Percentiles rank a stretch among this genome's conserved stretches.
Conservation (phyloP, 2,329 filamentous ascomycete genomes). For the Rhytidhysteron rufulum region DNA sequence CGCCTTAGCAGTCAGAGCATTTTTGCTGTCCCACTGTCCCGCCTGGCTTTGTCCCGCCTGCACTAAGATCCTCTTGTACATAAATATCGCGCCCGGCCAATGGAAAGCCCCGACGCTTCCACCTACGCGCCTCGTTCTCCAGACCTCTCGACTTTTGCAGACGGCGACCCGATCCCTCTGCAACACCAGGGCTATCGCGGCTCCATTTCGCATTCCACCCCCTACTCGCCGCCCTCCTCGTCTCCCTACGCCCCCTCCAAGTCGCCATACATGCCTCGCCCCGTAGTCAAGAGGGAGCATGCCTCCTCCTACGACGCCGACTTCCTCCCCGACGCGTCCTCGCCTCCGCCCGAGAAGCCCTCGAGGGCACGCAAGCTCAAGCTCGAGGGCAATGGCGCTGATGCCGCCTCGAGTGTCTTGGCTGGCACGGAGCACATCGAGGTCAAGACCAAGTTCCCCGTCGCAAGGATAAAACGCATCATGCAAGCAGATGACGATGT, state of each 20-base stretch:
- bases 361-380: constrained; percentile 18
- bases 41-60: no score
- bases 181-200: constrained; percentile 36
- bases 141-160: constrained; percentile 47
- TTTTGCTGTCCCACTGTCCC: no score
- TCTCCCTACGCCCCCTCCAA: constrained; percentile 17
- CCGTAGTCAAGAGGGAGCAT: constrained; percentile 15
- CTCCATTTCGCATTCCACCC: constrained; percentile 27
- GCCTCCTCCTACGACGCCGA: constrained; percentile 33
- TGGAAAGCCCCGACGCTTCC: constrained; percentile 20
- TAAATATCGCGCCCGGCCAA: no score
- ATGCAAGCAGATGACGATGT: constrained; percentile 99
- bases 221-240: constrained; percentile 18
- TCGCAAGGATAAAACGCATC: constrained; percentile 95
- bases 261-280: constrained; percentile 22
- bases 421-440: constrained; percentile 54
- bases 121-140: constrained; percentile 41
- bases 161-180: constrained; percentile 30
- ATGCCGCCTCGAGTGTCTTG: constrained; percentile 11
- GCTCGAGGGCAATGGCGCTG: constrained; percentile 15
- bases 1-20: no score
- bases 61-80: no score
- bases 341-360: constrained; percentile 18
- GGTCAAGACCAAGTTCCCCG: constrained; percentile 93
- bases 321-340: constrained; percentile 31